Conservation (phyloP, 768 basidiomycete species). For the Paxillus involutus region DNA sequence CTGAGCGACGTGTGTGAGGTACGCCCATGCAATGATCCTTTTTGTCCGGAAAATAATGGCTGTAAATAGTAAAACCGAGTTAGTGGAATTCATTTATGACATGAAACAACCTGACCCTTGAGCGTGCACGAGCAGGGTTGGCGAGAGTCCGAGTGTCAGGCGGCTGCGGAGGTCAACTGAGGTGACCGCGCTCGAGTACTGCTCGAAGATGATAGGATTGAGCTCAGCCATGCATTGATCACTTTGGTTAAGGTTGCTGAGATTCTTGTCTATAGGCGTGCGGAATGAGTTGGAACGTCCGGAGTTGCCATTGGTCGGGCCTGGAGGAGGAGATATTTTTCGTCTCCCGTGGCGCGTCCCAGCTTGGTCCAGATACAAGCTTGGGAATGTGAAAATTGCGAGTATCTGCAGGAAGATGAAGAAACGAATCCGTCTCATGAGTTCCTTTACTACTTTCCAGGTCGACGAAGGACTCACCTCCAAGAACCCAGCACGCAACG, state of each 20-base stretch:
- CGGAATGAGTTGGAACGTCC: not conserved
- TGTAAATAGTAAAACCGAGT: too few relatives aligned
- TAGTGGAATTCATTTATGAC: too few relatives aligned
- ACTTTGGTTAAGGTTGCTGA: slow-evolving; percentile 22
- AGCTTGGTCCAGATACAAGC: slow-evolving; percentile 59
- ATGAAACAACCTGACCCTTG: too few relatives aligned
- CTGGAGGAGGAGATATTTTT: slow-evolving; percentile 33
- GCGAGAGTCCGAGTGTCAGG: slow-evolving; percentile 1
- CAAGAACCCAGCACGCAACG: slow-evolving; percentile 57
- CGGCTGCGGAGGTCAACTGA: slow-evolving; percentile 3
- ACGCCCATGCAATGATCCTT: too few relatives aligned
- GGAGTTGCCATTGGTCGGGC: not conserved
- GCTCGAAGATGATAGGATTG: slow-evolving; percentile 30
- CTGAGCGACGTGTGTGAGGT: too few relatives aligned
- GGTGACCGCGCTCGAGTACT: slow-evolving; percentile 30
- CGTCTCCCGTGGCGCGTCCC: slow-evolving; percentile 51
- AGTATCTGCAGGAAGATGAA: slow-evolving; percentile 52
- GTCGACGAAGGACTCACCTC: slow-evolving; percentile 49
- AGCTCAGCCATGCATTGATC: slow-evolving; percentile 37
- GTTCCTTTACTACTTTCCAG: not conserved
- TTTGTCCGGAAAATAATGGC: too few relatives aligned
- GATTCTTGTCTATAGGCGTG: slow-evolving; percentile 23
- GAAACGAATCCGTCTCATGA: not conserved
- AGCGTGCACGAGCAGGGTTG: slow-evolving; percentile 10
- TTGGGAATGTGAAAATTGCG: slow-evolving; percentile 68